phyloP scores from a whole-genome alignment of 2,329 filamentous ascomycete species.

The Sarocladium brachiariae region DNA sequence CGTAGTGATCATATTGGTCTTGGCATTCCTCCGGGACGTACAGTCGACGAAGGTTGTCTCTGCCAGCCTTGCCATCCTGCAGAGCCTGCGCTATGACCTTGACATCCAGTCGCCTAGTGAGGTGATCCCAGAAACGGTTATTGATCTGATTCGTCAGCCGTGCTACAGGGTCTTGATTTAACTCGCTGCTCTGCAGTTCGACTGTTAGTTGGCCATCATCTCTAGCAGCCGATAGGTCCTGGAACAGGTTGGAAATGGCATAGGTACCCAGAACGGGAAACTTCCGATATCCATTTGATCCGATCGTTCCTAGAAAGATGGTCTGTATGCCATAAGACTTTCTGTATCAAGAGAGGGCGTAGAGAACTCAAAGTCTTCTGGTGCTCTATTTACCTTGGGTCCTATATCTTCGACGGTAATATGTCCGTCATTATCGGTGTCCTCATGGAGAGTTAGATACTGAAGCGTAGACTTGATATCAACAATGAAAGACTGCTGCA shows the following conservation, averaged over 20 bases:
- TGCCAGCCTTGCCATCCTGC: conserved; percentile 91
- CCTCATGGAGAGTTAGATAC: conserved; percentile 73
- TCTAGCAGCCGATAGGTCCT: conserved; percentile 87
- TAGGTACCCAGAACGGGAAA: conserved; percentile 93
- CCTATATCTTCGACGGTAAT: conserved; percentile 96
- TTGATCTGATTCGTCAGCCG: conserved; percentile 79
- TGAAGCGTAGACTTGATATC: conserved; percentile 78
- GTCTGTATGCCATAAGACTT: too few species aligned
- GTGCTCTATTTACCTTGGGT: conserved; percentile 76
- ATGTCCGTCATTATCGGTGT: conserved; percentile 88
- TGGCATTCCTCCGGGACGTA: conserved; percentile 81
- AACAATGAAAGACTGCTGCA: conserved; percentile 57
- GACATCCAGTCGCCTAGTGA: conserved; percentile 84
- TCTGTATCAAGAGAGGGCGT: too few species aligned
- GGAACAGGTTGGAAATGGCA: conserved; percentile 90
- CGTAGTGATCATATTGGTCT: conserved; percentile 86
- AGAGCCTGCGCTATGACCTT: conserved; percentile 81
- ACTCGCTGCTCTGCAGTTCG: conserved; percentile 77
- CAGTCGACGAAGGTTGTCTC: conserved; percentile 76
- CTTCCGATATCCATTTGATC: conserved; percentile 76
- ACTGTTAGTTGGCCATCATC: conserved; percentile 85
- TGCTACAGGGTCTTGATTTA: conserved; percentile 92
- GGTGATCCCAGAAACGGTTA: conserved; percentile 84
- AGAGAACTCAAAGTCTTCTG: too few species aligned
- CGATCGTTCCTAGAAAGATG: conserved; percentile 74